phyloP scores from a whole-genome alignment of 75 land plant genomes.

The Isoetes taiwanensis region DNA sequence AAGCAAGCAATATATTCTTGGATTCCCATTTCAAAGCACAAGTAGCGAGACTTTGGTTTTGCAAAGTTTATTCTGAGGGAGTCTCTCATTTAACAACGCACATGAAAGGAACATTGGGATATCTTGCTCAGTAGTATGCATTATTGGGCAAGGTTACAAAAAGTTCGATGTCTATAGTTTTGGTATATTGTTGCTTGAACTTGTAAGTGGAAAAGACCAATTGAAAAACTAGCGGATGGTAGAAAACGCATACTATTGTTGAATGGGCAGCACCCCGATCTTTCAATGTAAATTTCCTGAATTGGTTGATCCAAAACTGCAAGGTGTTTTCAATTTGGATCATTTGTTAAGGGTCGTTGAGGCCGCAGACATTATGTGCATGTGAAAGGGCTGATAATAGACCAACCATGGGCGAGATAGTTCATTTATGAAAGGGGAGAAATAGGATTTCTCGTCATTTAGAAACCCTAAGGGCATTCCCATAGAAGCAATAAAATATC shows the following conservation, averaged over 20 bases:
- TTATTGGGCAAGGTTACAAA: too few relatives aligned
- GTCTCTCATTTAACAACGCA: too few relatives aligned
- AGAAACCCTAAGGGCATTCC: too few relatives aligned
- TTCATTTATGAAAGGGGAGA: too few relatives aligned
- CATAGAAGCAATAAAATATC: too few relatives aligned
- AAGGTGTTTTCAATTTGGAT: not conserved
- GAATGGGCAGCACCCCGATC: constrained; percentile 2
- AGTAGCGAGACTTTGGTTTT: not conserved
- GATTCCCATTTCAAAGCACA: not conserved
- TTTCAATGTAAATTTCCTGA: not conserved
- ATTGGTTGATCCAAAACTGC: not conserved
- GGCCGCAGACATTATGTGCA: constrained; percentile 1
- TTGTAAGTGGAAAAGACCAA: too few relatives aligned
- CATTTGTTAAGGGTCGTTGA: not conserved
- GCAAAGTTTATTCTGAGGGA: not conserved
- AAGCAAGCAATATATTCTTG: not conserved
- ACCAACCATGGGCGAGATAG: not conserved
- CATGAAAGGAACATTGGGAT: too few relatives aligned
- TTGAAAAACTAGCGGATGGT: too few relatives aligned
- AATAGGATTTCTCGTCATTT: too few relatives aligned
- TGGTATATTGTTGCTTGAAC: not conserved
- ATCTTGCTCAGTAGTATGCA: too few relatives aligned
- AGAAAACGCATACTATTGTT: not conserved
- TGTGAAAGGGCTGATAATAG: not conserved
- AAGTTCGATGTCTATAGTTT: constrained; percentile 5